Base-by-base conservation (phyloP, 2,329 filamentous ascomycete species). In the Zasmidium angulare region DNA sequence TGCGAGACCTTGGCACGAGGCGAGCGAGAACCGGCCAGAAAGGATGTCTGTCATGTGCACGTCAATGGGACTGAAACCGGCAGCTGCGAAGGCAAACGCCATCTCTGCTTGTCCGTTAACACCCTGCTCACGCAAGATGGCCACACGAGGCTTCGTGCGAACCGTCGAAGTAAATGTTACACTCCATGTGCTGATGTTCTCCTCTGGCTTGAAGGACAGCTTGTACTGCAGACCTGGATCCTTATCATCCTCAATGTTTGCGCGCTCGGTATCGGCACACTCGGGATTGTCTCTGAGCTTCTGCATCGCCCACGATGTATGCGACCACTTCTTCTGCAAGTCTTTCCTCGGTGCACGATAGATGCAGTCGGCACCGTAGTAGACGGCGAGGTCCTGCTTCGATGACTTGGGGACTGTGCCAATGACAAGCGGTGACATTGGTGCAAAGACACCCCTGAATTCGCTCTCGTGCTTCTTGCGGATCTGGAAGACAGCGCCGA, bases 31-130 rank as follows among this genome's bases (percentile, higher is more conserved):
- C 17, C 90, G 89, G 11, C 86, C 86, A 22, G 91, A 86, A 57
- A 98, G 87, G 51, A 89, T 82, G 69, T 98, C 93, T 2, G 89
- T 95, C 95, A 99, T 98, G 81, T 97, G 93, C 1, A 98, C 89
- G 71, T 99, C 93, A 50, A 98, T 85, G 14, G 93, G 86, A 52
- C 92, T 88, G 78, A 98, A 98, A 40, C 93, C 93, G 47, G 95
- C 93, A 36, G 87, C 87, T 65, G 89, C 87, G 82, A 98, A 98
- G 51, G 93, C 92, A 71, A 96, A 98, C 0, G 95, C 95, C 91
- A 99, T 96, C 76, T 99, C 95, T n/a, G 91, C 88, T 69, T 97
- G 86, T 46, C 93, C 91, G 77, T 99, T 98, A 66, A 96, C 91
- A 74, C 95, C 95, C 75, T 97, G 92, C 76, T 98, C 95, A 71